phyloP scores from a whole-genome alignment of 2,329 filamentous ascomycete species.

The Pseudogymnoascus sp. region DNA sequence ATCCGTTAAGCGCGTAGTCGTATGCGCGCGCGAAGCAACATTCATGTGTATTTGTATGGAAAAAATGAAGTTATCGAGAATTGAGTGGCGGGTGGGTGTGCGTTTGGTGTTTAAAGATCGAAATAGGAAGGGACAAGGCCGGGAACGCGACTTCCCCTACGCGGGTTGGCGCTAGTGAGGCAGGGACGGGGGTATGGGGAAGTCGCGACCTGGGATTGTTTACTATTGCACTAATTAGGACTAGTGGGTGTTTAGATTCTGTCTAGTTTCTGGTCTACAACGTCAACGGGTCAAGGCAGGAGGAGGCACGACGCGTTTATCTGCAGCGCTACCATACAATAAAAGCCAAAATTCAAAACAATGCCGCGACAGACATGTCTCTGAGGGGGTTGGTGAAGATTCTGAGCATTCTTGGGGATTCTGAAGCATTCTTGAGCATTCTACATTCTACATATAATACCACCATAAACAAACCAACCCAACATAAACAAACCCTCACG shows the following conservation, averaged over 20 bases:
- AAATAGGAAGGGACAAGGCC: slow-evolving; percentile 5
- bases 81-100: not conserved
- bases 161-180: not conserved
- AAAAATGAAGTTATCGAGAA: not conserved
- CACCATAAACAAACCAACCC: not conserved
- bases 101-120: not conserved
- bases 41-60: not conserved
- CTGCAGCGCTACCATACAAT: not conserved
- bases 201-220: slow-evolving; percentile 7
- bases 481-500: not conserved
- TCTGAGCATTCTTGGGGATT: not conserved
- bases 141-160: slow-evolving; percentile 1
- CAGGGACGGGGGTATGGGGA: not conserved
- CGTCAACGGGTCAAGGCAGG: not conserved
- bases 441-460: not conserved
- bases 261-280: not conserved
- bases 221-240: not conserved
- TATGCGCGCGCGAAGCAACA: slow-evolving; percentile 6
- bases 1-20: slow-evolving; percentile 3
- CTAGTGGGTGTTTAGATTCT: not conserved
- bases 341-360: not conserved
- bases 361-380: not conserved
- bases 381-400: not conserved
- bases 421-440: not conserved
- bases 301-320: not conserved